Base-by-base conservation (phyloP, 495 filamentous ascomycete genomes). In the Neurospora discreta region DNA sequence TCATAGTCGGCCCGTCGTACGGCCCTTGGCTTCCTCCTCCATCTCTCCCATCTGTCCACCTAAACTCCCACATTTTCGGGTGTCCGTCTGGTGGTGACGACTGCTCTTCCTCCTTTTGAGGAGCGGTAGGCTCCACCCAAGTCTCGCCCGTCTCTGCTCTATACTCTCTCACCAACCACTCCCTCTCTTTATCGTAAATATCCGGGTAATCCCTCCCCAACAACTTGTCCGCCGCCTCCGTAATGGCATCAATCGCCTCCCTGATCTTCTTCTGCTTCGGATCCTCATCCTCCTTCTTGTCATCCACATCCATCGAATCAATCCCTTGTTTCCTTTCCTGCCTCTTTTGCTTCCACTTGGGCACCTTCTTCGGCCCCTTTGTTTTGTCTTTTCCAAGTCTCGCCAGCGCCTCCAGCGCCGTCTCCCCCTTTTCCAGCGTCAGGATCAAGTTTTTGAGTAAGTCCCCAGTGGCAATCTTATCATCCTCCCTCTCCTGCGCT, bases 21-120 rank as follows among this genome's bases (percentile, higher is more conserved):
- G 94, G 94, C 0, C 95, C 96, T 80, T 98, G 92, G 41, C 87
- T 85, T 68, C 89, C 85, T 40, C 88, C 92, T 4, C 88, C 90
- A 77, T 97, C 95, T n/a, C 93, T 85, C 52, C 90, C 93, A 76
- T 97, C 93, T 16, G 87, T 89, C 95, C 95, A 98, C 38, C 92
- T 83, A 77, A 91, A 98, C 79, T 98, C 92, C 95, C 95, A 99
- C 85, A 89, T 88, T 71, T 7, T 83, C 85, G 4, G 78, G 74
- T 20, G 77, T 75, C 5, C 73, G 41, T 33, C 42, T 74, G 10
- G 3, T 58, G 23, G 26, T 13, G 20, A 36, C 60, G 41, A 73
- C 68, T 13, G 2, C 4, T 69, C 43, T 2, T 71, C 44, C 30
- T 70, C 80, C 3, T 77, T 74, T 16, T 70, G 33, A 9, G 68